phyloP scores from a whole-genome alignment of 2,329 filamentous ascomycete species.

The Fusarium virguliforme region DNA sequence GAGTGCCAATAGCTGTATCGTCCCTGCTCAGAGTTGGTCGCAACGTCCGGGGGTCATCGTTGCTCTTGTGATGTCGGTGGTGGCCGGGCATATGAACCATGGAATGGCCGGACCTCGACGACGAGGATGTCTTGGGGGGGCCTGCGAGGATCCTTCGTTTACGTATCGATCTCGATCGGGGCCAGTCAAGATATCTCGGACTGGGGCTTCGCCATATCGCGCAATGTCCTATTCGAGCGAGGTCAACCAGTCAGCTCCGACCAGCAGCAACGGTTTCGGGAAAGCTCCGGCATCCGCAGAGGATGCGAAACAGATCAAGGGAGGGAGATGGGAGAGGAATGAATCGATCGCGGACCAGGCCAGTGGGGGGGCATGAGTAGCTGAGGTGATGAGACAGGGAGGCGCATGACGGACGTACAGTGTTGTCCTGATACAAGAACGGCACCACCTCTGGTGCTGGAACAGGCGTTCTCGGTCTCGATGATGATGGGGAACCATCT shows the following conservation, averaged over 20 bases:
- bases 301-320: slow-evolving; percentile 28
- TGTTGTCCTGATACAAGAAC: slow-evolving; percentile 90
- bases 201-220: slow-evolving; percentile 83
- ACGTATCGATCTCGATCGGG: slow-evolving; percentile 79
- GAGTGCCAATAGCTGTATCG: slow-evolving; percentile 70
- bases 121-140: slow-evolving; percentile 75
- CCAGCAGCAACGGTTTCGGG: slow-evolving; percentile 13
- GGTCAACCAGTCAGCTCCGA: slow-evolving; percentile 47
- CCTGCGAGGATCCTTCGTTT: slow-evolving; percentile 64
- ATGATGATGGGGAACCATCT: slow-evolving; percentile 82
- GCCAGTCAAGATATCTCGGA: slow-evolving; percentile 78
- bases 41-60: slow-evolving; percentile 75
- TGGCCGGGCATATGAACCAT: slow-evolving; percentile 78
- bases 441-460: slow-evolving; percentile 95
- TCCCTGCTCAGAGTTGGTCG: slow-evolving; percentile 84
- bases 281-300: slow-evolving; percentile 23
- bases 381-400: slow-evolving; percentile 45
- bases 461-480: slow-evolving; percentile 86
- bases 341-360: slow-evolving; percentile 35
- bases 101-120: slow-evolving; percentile 71
- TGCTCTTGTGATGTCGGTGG: slow-evolving; percentile 79
- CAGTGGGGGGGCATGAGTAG: slow-evolving; percentile 27
- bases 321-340: slow-evolving; percentile 35
- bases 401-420: slow-evolving; percentile 69
- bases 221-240: slow-evolving; percentile 74